Evolutionary conservation across 2,329 filamentous ascomycete genomes (phyloP).

Genomic region (Aspergillus felis): DNA sequence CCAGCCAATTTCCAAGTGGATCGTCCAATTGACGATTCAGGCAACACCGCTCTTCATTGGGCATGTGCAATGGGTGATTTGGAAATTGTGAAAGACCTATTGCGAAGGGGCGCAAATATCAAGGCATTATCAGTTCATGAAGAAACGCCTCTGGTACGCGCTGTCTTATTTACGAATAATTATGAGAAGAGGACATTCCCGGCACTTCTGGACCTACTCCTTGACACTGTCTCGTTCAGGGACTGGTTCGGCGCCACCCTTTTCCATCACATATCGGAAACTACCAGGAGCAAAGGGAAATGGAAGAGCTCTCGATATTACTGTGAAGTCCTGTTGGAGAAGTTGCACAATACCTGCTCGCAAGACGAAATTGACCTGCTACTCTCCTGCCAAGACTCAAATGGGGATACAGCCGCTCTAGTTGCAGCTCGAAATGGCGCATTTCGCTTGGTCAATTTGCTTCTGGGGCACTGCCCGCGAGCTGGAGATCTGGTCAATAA

Average conservation of each 20-base stretch:
- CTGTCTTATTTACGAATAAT: slow-evolving; percentile 95
- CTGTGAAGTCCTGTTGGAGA: slow-evolving; percentile 84
- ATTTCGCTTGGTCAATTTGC: slow-evolving; percentile 66
- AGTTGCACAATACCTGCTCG: slow-evolving; percentile 72
- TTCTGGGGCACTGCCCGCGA: slow-evolving; percentile 69
- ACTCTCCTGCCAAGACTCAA: slow-evolving; percentile 75
- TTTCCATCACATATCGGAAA: slow-evolving; percentile 89
- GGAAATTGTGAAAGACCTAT: slow-evolving; percentile 82
- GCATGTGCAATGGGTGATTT: slow-evolving; percentile 96
- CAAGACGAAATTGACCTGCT: slow-evolving; percentile 72
- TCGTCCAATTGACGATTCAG: slow-evolving; percentile 87
- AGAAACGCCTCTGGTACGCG: slow-evolving; percentile 91
- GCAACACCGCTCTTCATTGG: slow-evolving; percentile 93
- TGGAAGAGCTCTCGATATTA: slow-evolving; percentile 91
- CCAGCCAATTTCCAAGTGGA: slow-evolving; percentile 85
- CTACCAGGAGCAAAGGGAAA: slow-evolving; percentile 80
- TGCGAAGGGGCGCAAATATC: slow-evolving; percentile 72
- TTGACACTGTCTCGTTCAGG: slow-evolving; percentile 72
- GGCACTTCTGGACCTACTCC: slow-evolving; percentile 74
- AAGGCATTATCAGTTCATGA: slow-evolving; percentile 65
- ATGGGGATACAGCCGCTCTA: slow-evolving; percentile 87
- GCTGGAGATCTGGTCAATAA: slow-evolving; percentile 78
- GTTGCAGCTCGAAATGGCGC: slow-evolving; percentile 83
- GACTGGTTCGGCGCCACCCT: slow-evolving; percentile 82
- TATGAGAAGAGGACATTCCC: slow-evolving; percentile 91